Conservation (phyloP, 768 basidiomycete species). For the Strobilomyces dryophilus region DNA sequence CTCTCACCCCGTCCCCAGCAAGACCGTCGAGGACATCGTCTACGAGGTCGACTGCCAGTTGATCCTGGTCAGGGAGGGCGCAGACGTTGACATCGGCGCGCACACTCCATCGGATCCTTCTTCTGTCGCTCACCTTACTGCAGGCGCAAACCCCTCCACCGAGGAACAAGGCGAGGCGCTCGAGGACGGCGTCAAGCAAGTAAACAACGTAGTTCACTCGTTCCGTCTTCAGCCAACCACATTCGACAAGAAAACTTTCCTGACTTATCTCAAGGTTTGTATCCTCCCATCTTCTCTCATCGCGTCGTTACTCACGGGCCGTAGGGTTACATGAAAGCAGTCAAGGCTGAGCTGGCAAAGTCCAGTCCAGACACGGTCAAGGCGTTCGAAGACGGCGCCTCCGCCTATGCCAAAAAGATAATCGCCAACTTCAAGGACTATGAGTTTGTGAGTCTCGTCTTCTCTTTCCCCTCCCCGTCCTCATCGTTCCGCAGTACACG, state of each 20-base stretch:
- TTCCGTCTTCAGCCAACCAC: constrained; percentile 79
- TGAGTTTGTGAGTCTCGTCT: constrained; percentile 67
- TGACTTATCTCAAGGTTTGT: constrained; percentile 71
- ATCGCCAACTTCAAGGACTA: constrained; percentile 88
- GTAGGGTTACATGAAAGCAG: constrained; percentile 90
- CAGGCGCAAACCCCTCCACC: constrained; percentile 89
- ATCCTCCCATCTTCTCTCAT: not conserved
- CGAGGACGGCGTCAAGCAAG: constrained; percentile 68
- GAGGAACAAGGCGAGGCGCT: constrained; percentile 82
- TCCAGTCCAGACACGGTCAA: constrained; percentile 56
- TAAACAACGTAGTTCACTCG: constrained; percentile 91
- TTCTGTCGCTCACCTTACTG: constrained; percentile 4
- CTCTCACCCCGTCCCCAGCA: constrained; percentile 44
- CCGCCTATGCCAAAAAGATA: constrained; percentile 80
- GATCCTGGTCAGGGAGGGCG: constrained; percentile 68
- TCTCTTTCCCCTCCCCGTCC: not conserved
- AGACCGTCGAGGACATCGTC: constrained; percentile 70
- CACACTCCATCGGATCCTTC: not conserved
- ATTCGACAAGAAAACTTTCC: constrained; percentile 91
- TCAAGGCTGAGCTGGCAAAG: constrained; percentile 64
- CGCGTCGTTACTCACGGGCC: not conserved
- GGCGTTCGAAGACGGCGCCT: constrained; percentile 80
- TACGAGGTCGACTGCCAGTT: constrained; percentile 83
- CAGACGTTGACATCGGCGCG: constrained; percentile 85
- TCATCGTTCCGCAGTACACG: constrained; percentile 46